Evolutionary conservation across 441 rosid genomes (phyloP).

Genomic region (Pelargonium cotyledonis): DNA sequence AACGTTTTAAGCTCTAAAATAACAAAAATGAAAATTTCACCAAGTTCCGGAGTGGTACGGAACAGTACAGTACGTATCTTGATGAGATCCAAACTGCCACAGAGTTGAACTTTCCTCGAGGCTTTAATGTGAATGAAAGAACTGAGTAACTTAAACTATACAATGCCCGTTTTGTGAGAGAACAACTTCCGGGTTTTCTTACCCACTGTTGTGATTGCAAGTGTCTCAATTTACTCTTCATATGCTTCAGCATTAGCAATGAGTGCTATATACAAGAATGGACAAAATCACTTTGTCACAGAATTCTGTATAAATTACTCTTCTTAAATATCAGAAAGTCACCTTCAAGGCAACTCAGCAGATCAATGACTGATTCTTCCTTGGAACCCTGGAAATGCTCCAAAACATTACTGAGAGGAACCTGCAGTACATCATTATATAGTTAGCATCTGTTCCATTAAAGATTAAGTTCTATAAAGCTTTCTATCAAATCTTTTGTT

Average conservation of each 20-base stretch:
- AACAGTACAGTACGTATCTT: no score
- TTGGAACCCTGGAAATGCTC: constrained; percentile 31
- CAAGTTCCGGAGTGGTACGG: no score
- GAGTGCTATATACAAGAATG: neutral
- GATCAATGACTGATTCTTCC: constrained; percentile 26
- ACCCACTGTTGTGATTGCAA: no score
- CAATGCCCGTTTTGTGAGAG: no score
- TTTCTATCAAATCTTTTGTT: neutral
- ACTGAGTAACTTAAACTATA: no score
- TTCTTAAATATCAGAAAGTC: constrained; percentile 39
- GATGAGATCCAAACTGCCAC: no score
- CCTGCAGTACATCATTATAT: constrained; percentile 25
- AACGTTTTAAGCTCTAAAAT: no score
- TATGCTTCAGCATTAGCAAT: neutral
- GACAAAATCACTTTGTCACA: constrained; percentile 16
- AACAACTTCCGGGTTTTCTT: no score
- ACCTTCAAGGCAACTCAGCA: constrained; percentile 30
- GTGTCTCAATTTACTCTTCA: no score
- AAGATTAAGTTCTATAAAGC: neutral
- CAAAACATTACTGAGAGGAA: constrained; percentile 30
- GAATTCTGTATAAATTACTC: constrained; percentile 31
- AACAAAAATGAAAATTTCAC: no score
- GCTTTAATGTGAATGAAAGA: no score
- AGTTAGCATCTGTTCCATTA: neutral
- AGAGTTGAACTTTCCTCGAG: no score